Base-by-base conservation (phyloP, 2,329 filamentous ascomycete genomes). In the Verticillium dahliae region DNA sequence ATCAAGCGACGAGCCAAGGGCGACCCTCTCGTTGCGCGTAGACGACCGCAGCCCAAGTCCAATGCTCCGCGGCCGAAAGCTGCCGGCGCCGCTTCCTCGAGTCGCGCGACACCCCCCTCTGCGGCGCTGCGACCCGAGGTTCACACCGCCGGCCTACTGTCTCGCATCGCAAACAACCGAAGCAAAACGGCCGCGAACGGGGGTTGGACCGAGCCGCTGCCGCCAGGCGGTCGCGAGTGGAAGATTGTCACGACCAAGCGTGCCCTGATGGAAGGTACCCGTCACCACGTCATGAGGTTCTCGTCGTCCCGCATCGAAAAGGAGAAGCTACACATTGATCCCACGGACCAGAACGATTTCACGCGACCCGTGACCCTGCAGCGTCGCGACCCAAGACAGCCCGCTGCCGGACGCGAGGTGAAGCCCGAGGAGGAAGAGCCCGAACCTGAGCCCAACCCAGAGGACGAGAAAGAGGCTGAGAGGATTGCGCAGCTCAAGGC, bases 261-360 rank as follows among this genome's bases (percentile, higher is more conserved):
- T 69, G 86, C 88, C 10, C 75, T 97, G 58, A 82, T 91, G 61
- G 89, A 95, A 67, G 90, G 90, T 6, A 78, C 96, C 62, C 90
- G 94, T 57, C 88, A 92, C 70, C 95, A 99, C 72, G 85, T 96
- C 65, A 93, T 97, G 81, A 89, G 91, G 67, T 87, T 99, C 67
- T 72, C 77, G 62, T 82, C 89, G 65, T 79, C 83, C 59, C 87
- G 86, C 68, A 64, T 69, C 11, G 67, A 63, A 57, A 69, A 75
- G 10, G 73, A 72, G 22, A 79, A 80, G 64, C 89, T 90, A 67
- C 83, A 87, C 37, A 71, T 91, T 63, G 88, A 98, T 70, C 84
- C 86, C 2, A 80, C 80, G 33, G 78, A 88, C 67, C 88, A 94
- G 67, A 80, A 87, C 6, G 87, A 96, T 59, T 99, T 98, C 71